Base-by-base conservation (phyloP, 176 grass and related monocot species). In the Paspalum notatum region DNA sequence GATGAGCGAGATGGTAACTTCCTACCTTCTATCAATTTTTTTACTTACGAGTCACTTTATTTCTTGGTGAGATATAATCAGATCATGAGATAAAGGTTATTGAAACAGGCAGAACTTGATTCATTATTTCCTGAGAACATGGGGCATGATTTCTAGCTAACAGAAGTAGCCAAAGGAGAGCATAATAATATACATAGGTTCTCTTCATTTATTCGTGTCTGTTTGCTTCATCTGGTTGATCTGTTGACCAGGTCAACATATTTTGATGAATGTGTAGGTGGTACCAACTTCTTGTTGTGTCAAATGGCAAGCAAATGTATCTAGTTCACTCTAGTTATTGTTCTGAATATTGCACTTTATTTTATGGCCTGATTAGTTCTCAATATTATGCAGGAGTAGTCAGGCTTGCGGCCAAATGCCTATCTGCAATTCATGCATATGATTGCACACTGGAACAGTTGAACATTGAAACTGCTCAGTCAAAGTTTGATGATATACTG, bases 341-440 rank as follows among this genome's bases (percentile, higher is more conserved):
- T 47, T 62, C 24, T 62, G 22, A 46, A 25, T 60, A 51, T 70
- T 60, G 9, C 50, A 39, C 25, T 73, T 63, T 43, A 63, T 68
- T 54, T 24, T 65, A 6, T 54, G 3, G 5, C 21, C 75, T 89
- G 38, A 76, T 84, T 22, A 55, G 16, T 12, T 75, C 57, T 55
- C 39, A 80, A 58, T 38, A 63, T 90, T 83, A 53, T 70, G 77
- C 75, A 97, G 94, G 79, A 88, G 76, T 97, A 77, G 86, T 80
- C 46, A 98, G 95, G 59, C 87, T 98, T 80, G 92, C 90, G 71
- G 91, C 89, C 62, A 98, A 92, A 79, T 98, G 95, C 84, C 74
- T 98, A 53, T 98, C 92, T 62, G 91, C 95, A 49, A 87, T 98
- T 60, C 83, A 89, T 90, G 90, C 90, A 57, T 92, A 94, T 55